Base-by-base conservation (phyloP, 345 rosid species). In the Tarenaya hassleriana region DNA sequence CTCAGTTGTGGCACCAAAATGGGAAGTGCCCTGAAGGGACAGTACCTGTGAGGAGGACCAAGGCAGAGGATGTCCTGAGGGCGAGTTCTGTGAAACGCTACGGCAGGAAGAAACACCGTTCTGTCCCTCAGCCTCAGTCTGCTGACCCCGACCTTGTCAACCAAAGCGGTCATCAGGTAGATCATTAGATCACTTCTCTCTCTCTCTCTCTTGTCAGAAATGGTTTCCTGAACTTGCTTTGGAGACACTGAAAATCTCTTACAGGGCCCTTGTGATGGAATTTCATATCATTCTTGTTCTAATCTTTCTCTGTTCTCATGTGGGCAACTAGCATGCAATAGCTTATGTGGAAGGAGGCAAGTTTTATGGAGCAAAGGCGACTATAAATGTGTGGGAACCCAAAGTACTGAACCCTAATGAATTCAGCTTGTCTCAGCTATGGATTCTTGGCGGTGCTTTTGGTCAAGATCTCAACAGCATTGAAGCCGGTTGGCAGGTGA, bases 401-500 rank as follows among this genome's bases (percentile, higher is more conserved):
- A 79, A 75, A 66, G 77, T 79, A 19, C 83, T 79, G 39, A 77
- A 57, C 58, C 48, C 81, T 31, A 77, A 77, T 67, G 90, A 82
- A 57, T 82, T 82, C 64, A 82, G 90, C 68, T 55, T 82, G 56
- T 82, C 90, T 56, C 90, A 82, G 70, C 56, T 82, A 27, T 82
- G 90, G 90, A 71, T 82, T 52, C 57, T 82, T 50, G 90, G 90
- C 40, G 83, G 90, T 54, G 64, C 81, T 47, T 79, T 79, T 63
- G 86, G 86, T 47, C 76, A 82, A 69, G 83, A 76, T 71, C 88
- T 82, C 68, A 82, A 79, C 18, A 79, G 83, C 43, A 79, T 82
- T 67, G 89, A 79, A 75, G 85, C 83, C 61, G 83, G 81, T 51
- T 82, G 85, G 90, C 90, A 82, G 86, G 77, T 73, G 53, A 37